Conservation (phyloP, 768 basidiomycete species). For the Symmetrospora coprosmae region DNA sequence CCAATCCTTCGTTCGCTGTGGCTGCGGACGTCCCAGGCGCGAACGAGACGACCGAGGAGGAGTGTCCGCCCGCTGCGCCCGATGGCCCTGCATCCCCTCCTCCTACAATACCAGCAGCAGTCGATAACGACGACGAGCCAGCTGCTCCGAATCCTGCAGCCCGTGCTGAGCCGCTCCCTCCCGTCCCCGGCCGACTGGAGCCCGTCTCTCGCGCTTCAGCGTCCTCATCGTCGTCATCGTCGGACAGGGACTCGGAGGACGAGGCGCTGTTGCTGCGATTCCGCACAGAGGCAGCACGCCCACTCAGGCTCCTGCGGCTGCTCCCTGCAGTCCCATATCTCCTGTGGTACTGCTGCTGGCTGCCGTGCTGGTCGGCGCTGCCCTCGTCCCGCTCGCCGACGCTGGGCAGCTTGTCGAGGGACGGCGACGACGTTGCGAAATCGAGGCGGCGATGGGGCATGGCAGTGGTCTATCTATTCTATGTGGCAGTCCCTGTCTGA, state of each 20-base stretch:
- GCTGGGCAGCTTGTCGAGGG: conserved; percentile 7
- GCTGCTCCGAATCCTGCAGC: no score
- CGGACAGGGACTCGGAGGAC: not conserved
- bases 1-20: not conserved
- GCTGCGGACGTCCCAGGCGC: not conserved
- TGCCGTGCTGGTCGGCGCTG: not conserved
- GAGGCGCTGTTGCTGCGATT: not conserved
- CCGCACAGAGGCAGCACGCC: not conserved
- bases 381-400: conserved; percentile 6
- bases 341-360: not conserved
- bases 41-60: not conserved
- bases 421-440: conserved; percentile 7
- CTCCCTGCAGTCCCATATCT: not conserved
- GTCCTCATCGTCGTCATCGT: not conserved
- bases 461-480: no score
- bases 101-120: no score
- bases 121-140: no score
- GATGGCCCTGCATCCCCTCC: no score
- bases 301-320: not conserved
- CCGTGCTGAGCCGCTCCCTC: no score
- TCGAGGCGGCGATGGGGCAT: no score
- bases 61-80: no score
- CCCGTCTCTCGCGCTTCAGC: not conserved
- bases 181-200: no score
- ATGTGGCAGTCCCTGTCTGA: no score